Evolutionary conservation across 228 moss, liverwort and hornwort species (phyloP).

Genomic region (Sphagnum fallax): DNA sequence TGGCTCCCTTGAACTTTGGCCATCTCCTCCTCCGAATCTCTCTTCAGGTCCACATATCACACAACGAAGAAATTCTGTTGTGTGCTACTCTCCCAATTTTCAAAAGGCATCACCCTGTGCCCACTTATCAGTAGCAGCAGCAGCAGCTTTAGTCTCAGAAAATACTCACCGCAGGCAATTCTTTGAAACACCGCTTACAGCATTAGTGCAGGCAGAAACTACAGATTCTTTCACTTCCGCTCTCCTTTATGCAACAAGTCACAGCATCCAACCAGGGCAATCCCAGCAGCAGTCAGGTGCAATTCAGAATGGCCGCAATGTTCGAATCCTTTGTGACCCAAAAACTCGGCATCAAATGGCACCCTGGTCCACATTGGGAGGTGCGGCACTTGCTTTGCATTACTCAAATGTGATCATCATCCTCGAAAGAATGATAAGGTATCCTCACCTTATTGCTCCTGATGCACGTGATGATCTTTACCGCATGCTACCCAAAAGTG

Average conservation of each 20-base stretch:
- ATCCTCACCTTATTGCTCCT: constrained; percentile 83
- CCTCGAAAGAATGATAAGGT: constrained; percentile 90
- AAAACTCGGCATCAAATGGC: constrained; percentile 90
- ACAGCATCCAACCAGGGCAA: constrained; percentile 47
- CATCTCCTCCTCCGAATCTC: constrained; percentile 30
- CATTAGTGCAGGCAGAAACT: constrained; percentile 52
- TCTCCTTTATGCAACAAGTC: constrained; percentile 43
- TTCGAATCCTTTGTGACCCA: constrained; percentile 73
- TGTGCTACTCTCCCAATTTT: constrained; percentile 11
- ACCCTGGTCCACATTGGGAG: constrained; percentile 80
- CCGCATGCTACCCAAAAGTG: constrained; percentile 84
- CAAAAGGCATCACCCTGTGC: not conserved
- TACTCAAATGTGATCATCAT: constrained; percentile 91
- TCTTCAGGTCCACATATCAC: constrained; percentile 23
- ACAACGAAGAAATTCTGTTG: constrained; percentile 32
- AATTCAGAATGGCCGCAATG: constrained; percentile 57
- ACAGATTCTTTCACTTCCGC: constrained; percentile 55
- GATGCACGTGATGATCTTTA: constrained; percentile 95
- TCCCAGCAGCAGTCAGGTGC: constrained; percentile 20
- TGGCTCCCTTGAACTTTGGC: constrained; percentile 40
- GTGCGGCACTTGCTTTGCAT: constrained; percentile 88
- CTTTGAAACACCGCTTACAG: constrained; percentile 31
- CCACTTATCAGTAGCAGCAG: not conserved
- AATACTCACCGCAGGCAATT: constrained; percentile 25
- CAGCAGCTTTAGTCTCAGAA: constrained; percentile 28